Conservation (phyloP, 176 grass and related monocot species). For the Musa troglodytarum region DNA sequence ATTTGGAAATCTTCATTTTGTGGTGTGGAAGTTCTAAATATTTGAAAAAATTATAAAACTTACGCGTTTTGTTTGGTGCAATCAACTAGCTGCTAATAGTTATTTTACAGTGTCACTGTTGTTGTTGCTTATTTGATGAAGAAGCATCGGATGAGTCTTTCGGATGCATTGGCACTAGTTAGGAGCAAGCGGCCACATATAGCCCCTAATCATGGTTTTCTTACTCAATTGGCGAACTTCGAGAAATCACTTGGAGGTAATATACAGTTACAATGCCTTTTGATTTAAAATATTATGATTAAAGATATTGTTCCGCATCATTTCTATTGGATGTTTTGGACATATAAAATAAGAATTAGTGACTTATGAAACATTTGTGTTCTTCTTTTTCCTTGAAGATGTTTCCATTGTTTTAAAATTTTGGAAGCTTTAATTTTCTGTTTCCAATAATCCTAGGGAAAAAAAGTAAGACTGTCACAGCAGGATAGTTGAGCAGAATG, state of each 20-base stretch:
- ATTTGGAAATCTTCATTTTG: no score
- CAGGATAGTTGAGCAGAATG: no score
- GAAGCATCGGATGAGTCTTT: constrained; percentile 56
- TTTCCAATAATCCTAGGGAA: no score
- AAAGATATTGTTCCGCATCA: no score
- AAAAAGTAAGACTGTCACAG: no score
- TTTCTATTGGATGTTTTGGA: no score
- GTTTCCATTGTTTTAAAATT: no score
- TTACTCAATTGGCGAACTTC: constrained; percentile 50
- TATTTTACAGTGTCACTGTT: constrained; percentile 53
- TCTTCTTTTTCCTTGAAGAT: no score
- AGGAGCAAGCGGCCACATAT: constrained; percentile 57
- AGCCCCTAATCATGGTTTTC: constrained; percentile 54
- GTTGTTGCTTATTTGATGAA: constrained; percentile 77
- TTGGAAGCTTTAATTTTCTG: no score
- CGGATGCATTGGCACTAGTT: constrained; percentile 45
- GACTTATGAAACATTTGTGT: no score
- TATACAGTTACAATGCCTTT: not conserved
- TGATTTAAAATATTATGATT: no score
- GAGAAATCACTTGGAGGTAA: constrained; percentile 62
- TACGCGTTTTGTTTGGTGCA: not conserved
- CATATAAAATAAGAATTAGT: no score
- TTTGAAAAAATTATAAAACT: not conserved
- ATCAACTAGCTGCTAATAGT: constrained; percentile 2
- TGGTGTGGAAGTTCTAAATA: not conserved